These are phyloP conservation scores for Ogataea sp. DNA, from an alignment of 805 yeast species.

Conservation along the genomic window DNA sequence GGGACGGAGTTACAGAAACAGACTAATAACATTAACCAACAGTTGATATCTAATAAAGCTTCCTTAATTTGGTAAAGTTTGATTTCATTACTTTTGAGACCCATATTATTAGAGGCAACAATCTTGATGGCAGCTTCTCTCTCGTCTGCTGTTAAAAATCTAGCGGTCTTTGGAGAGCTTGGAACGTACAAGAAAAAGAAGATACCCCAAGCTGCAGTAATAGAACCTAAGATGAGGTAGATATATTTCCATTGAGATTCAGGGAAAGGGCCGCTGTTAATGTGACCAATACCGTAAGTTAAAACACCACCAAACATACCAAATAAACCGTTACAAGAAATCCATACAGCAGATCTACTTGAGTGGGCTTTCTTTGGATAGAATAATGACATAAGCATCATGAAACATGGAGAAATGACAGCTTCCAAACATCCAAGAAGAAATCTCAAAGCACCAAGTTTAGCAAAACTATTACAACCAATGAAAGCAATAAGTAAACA, in stretches of 20 bases:
- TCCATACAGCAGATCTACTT: constrained; percentile 25
- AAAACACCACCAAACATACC: constrained; percentile 21
- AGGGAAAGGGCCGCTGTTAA: constrained; percentile 26
- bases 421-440: constrained; percentile 34
- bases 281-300: constrained; percentile 18
- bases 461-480: constrained; percentile 29
- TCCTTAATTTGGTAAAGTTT: constrained; percentile 35
- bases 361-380: constrained; percentile 18
- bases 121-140: constrained; percentile 17
- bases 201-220: constrained; percentile 28
- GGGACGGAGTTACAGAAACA: constrained; percentile 38
- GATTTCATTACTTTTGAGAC: constrained; percentile 31
- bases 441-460: constrained; percentile 38
- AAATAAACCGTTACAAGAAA: constrained; percentile 23
- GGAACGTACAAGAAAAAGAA: constrained; percentile 24
- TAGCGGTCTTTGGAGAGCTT: constrained; percentile 35
- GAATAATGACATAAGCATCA: constrained; percentile 22
- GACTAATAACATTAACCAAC: constrained; percentile 22
- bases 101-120: constrained; percentile 32
- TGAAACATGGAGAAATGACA: constrained; percentile 26
- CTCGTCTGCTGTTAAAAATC: constrained; percentile 35
- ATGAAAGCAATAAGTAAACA: constrained; percentile 40
- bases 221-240: constrained; percentile 33
- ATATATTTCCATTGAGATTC: constrained; percentile 34
- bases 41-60: constrained; percentile 32